Conservation (phyloP, 2,329 filamentous ascomycete species). For the Xylariaceae sp. region DNA sequence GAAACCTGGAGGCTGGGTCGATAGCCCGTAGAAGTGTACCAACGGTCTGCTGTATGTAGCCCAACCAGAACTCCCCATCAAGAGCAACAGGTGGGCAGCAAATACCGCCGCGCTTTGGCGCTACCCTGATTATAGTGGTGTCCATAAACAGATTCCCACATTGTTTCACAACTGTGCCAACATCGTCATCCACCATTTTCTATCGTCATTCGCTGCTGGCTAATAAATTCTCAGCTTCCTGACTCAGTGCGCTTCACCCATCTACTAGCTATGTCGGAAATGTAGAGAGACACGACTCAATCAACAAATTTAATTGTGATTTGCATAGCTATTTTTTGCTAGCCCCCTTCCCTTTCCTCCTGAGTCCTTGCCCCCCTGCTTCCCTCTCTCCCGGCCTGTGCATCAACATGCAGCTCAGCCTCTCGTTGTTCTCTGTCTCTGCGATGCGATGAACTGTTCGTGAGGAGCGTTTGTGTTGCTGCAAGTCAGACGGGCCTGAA, state of each 20-base stretch:
- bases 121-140: no score
- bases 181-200: no score
- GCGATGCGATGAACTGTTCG: constrained; percentile 8
- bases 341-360: not conserved
- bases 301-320: constrained; percentile 8
- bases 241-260: no score
- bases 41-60: no score
- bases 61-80: no score
- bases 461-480: constrained; percentile 25
- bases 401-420: constrained; percentile 3
- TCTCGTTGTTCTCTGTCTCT: not conserved
- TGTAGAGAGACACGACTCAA: constrained; percentile 14
- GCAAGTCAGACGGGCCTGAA: constrained; percentile 31
- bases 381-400: not conserved
- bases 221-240: no score
- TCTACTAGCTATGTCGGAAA: not conserved
- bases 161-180: no score
- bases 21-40: no score
- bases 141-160: no score
- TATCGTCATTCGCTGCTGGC: no score
- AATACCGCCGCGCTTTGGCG: no score
- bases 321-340: not conserved
- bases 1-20: constrained; percentile 18
- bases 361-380: constrained; percentile 12
- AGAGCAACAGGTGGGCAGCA: no score